Percentiles rank a stretch among this genome's conserved stretches.
These are phyloP conservation scores for Austroboletus festivus DNA, from an alignment of 768 basidiomycete species.

Conservation along the genomic window DNA sequence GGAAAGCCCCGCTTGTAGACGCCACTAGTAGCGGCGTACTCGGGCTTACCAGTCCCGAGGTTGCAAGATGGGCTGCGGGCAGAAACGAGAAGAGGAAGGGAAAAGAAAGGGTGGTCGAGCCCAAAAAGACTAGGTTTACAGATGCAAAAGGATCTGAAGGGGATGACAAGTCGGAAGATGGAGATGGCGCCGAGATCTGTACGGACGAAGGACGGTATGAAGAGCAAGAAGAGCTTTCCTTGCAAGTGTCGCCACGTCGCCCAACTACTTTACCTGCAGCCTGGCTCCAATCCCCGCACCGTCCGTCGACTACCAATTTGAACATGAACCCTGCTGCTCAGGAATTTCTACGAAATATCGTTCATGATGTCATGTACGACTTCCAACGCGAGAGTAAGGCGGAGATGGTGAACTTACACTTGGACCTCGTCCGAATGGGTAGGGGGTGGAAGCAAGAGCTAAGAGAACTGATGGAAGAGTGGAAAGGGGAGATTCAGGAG, in stretches of 20 bases:
- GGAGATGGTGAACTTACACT: conserved; percentile 73
- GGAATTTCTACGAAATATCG: conserved; percentile 59
- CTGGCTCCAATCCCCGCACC: conserved; percentile 41
- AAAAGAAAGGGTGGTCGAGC: conserved; percentile 21
- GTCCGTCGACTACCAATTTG: conserved; percentile 21
- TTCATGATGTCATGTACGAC: conserved; percentile 72
- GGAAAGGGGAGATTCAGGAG: conserved; percentile 51
- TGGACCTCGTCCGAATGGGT: conserved; percentile 72
- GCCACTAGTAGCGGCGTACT: conserved; percentile 27
- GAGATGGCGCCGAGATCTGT: neutral
- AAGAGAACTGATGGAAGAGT: conserved; percentile 57
- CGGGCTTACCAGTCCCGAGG: conserved; percentile 53
- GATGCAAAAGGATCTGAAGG: conserved; percentile 22
- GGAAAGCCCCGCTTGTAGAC: conserved; percentile 7
- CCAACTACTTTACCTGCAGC: conserved; percentile 33
- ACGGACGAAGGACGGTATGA: conserved; percentile 18
- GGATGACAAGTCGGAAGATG: conserved; percentile 8
- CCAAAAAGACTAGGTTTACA: conserved; percentile 49
- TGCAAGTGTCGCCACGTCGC: conserved; percentile 60
- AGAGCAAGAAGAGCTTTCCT: conserved; percentile 36
- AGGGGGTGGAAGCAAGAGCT: conserved; percentile 66
- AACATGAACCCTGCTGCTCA: conserved; percentile 39
- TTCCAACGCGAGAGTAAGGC: conserved; percentile 64
- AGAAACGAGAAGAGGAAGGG: conserved; percentile 33
- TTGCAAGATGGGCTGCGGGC: conserved; percentile 48